phyloP scores from a whole-genome alignment of 75 land plant genomes.

The Picea glauca region DNA sequence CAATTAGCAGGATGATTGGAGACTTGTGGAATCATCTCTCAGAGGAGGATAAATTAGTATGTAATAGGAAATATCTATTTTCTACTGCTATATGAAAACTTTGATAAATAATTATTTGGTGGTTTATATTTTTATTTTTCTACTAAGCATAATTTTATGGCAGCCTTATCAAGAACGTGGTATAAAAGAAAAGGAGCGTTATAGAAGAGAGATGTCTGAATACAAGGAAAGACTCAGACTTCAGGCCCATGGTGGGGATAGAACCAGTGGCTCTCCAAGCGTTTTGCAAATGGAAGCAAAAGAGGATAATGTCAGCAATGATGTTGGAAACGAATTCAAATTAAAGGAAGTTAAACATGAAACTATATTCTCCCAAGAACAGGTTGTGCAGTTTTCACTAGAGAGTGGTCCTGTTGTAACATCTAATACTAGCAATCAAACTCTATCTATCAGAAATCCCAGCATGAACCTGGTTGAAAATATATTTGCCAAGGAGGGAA shows the following conservation, averaged over 20 bases:
- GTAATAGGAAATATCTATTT: slow-evolving; percentile 8
- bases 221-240: slow-evolving; percentile 17
- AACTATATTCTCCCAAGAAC: background rate
- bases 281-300: slow-evolving; percentile 3
- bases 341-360: background rate
- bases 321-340: background rate
- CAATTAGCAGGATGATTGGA: slow-evolving; percentile 87
- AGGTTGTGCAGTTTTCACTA: background rate
- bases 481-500: background rate
- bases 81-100: background rate
- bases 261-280: background rate
- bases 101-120: background rate
- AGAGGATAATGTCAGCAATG: background rate
- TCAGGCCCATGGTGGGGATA: background rate
- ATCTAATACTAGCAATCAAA: background rate
- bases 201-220: slow-evolving; percentile 31
- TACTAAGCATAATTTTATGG: slow-evolving; percentile 2
- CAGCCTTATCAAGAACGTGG: slow-evolving; percentile 49
- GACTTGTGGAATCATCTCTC: slow-evolving; percentile 75
- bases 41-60: slow-evolving; percentile 61
- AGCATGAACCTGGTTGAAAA: background rate
- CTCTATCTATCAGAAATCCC: background rate
- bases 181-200: slow-evolving; percentile 36
- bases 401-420: background rate
- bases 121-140: no score